These are phyloP conservation scores for Claviceps sp. DNA, from an alignment of 2,329 filamentous ascomycete species.

Conservation along the genomic window DNA sequence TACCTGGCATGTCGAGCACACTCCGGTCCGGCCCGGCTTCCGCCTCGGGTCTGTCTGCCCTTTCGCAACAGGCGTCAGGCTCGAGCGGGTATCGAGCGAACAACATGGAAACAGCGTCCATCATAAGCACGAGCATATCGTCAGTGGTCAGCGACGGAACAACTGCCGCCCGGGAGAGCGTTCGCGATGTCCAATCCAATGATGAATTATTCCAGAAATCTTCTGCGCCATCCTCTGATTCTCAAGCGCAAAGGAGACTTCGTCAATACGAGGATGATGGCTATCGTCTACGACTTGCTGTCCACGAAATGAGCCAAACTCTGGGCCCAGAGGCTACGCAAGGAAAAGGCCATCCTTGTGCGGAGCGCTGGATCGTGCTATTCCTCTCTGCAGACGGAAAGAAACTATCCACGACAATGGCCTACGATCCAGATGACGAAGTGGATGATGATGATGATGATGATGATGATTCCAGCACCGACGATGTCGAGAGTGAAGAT, in stretches of 20 bases:
- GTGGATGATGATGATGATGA: conserved; percentile 47
- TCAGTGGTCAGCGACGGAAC: conserved; percentile 54
- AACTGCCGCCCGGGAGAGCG: conserved; percentile 50
- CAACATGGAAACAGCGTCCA: conserved; percentile 52
- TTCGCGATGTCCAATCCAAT: conserved; percentile 41
- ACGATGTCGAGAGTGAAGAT: conserved; percentile 48
- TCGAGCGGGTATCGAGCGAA: conserved; percentile 23
- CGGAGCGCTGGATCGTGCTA: conserved; percentile 70
- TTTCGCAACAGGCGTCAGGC: conserved; percentile 55
- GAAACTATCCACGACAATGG: conserved; percentile 56
- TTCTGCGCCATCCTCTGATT: conserved; percentile 37
- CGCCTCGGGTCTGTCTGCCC: conserved; percentile 52
- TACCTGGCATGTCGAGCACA: conserved; percentile 47
- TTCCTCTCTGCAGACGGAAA: conserved; percentile 65
- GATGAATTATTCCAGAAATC: conserved; percentile 38
- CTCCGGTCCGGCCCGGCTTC: conserved; percentile 55
- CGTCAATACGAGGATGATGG: conserved; percentile 51
- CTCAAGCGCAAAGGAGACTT: conserved; percentile 27
- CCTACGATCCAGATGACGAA: conserved; percentile 55
- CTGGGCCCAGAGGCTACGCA: conserved; percentile 51
- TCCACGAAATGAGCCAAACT: conserved; percentile 57
- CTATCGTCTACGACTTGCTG: conserved; percentile 49
- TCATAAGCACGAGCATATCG: conserved; percentile 59
- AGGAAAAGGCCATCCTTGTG: conserved; percentile 63
- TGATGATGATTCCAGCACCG: conserved; percentile 40